phyloP scores from a whole-genome alignment of 352 stramenopile species.

The Globisporangium iwayamae region DNA sequence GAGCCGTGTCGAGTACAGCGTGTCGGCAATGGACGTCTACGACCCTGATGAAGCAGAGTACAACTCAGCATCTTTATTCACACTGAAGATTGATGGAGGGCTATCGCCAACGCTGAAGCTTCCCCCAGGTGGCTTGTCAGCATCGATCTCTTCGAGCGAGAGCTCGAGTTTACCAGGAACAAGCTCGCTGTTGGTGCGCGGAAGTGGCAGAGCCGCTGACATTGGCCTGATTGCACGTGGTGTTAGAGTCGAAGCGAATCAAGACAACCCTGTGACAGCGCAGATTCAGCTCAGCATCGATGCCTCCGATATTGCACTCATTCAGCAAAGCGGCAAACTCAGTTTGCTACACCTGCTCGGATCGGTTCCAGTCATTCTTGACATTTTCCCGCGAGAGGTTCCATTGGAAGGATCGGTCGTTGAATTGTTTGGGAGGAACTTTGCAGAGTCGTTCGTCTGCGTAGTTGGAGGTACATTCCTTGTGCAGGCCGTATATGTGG shows the following conservation, averaged over 20 bases:
- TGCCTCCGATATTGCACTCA: neutral
- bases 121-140: conserved; percentile 2
- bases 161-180: neutral
- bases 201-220: conserved; percentile 13
- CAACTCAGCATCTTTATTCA: conserved; percentile 23
- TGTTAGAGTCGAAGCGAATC: conserved; percentile 8
- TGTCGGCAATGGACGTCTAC: conserved; percentile 18
- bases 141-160: neutral
- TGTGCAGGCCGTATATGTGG: conserved; percentile 8
- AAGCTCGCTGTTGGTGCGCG: conserved; percentile 1
- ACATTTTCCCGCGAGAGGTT: conserved; percentile 15
- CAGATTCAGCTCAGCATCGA: conserved; percentile 9
- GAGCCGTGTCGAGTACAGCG: conserved; percentile 20
- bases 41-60: conserved; percentile 35
- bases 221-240: conserved; percentile 11
- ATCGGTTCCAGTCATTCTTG: conserved; percentile 11
- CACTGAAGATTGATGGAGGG: conserved; percentile 15
- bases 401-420: conserved; percentile 16
- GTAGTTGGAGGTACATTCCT: conserved; percentile 7
- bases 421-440: conserved; percentile 15
- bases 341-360: conserved; percentile 14
- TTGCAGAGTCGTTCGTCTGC: conserved; percentile 16
- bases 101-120: conserved; percentile 13
- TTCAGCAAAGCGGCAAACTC: conserved; percentile 3
- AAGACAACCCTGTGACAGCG: conserved; percentile 15